These are phyloP conservation scores for Neurospora africana DNA, from an alignment of 495 filamentous ascomycete species.

Conservation along the genomic window DNA sequence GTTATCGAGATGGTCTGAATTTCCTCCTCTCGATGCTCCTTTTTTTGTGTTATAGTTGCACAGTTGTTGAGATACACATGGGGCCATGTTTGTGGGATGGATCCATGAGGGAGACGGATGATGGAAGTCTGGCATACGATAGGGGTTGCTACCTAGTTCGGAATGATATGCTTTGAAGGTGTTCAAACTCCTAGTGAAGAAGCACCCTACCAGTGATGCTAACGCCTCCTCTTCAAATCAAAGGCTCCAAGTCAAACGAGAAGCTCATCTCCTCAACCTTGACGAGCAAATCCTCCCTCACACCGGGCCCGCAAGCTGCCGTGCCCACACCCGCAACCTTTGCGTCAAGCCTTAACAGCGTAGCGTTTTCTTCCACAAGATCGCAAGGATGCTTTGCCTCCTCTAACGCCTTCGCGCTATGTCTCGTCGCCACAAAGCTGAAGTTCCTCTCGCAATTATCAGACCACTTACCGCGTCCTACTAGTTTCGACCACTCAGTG, in stretches of 20 bases:
- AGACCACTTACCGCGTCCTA: conserved; percentile 4
- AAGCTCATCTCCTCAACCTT: conserved; percentile 19
- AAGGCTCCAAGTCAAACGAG: conserved; percentile 11
- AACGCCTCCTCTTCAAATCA: not conserved
- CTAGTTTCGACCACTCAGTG: no score
- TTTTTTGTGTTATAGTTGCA: not conserved
- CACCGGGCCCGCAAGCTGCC: conserved; percentile 50
- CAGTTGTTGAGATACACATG: not conserved
- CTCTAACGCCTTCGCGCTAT: conserved; percentile 38
- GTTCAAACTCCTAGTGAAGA: no score
- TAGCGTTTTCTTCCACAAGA: conserved; percentile 36
- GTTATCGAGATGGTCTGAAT: not conserved
- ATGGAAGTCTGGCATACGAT: not conserved
- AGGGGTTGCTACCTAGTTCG: not conserved
- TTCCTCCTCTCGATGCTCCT: not conserved
- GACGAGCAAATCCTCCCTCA: conserved; percentile 34
- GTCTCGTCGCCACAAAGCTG: conserved; percentile 44
- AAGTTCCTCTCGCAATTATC: conserved; percentile 21
- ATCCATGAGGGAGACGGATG: not conserved
- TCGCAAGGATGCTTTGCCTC: conserved; percentile 49
- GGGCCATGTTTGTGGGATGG: not conserved
- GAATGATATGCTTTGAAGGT: not conserved
- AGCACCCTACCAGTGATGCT: not conserved
- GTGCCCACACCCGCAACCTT: conserved; percentile 47
- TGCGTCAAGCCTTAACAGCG: conserved; percentile 48